These are phyloP conservation scores for Lactifluus volemus DNA, from an alignment of 768 basidiomycete species.

Conservation along the genomic window DNA sequence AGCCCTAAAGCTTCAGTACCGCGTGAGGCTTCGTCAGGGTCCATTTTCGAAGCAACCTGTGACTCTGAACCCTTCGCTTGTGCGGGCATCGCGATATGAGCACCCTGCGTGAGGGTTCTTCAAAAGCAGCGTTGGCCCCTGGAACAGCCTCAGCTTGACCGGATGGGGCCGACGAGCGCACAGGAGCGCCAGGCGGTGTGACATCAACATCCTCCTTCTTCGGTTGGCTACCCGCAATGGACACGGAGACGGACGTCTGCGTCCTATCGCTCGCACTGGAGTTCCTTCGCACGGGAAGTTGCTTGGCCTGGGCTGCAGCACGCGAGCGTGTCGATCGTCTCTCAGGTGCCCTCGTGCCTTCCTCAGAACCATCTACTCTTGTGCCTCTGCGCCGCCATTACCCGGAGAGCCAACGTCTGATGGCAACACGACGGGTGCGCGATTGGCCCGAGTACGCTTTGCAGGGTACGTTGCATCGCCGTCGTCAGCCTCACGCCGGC, in stretches of 20 bases:
- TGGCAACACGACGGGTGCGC: conserved; percentile 1
- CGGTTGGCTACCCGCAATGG: conserved; percentile 17
- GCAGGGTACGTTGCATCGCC: conserved; percentile 20
- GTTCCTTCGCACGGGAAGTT: conserved; percentile 10
- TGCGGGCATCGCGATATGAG: background rate
- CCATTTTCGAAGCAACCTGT: background rate
- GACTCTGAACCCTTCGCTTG: background rate
- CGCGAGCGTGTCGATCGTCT: conserved; percentile 20
- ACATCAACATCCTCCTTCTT: conserved; percentile 12
- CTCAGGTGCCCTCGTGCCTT: conserved; percentile 15
- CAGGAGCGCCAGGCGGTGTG: background rate
- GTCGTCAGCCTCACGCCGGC: conserved; percentile 20
- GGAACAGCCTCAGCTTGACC: conserved; percentile 10
- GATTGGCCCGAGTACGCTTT: conserved; percentile 19
- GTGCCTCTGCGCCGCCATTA: conserved; percentile 11
- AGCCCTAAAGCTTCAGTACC: background rate
- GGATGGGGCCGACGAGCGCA: background rate
- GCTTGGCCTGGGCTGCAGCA: conserved; percentile 16
- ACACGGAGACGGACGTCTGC: conserved; percentile 19
- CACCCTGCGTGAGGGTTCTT: background rate
- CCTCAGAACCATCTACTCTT: conserved; percentile 15
- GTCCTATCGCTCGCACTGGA: conserved; percentile 21
- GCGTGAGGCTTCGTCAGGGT: background rate
- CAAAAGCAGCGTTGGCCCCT: background rate
- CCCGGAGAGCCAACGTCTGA: conserved; percentile 16